Evolutionary conservation across 331 rosid species (phyloP).

Genomic region (Dryas integrifolia): DNA sequence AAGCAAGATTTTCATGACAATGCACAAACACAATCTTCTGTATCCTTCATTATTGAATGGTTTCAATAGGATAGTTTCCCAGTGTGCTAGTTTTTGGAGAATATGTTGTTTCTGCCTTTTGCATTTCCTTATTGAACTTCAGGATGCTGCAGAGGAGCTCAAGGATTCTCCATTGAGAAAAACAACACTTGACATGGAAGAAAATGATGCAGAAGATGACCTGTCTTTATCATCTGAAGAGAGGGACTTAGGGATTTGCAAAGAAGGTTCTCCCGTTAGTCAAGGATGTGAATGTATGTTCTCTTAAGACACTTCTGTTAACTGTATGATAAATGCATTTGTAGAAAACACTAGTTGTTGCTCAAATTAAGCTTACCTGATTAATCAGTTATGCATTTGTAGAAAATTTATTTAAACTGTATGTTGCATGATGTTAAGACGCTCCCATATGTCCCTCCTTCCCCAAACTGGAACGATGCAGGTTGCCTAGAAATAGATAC

Average conservation of each 20-base stretch:
- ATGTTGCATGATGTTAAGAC: background rate
- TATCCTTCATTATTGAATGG: slow-evolving; percentile 50
- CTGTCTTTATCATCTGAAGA: slow-evolving; percentile 56
- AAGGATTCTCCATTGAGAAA: slow-evolving; percentile 36
- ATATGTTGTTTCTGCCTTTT: slow-evolving; percentile 29
- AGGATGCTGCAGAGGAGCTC: slow-evolving; percentile 48
- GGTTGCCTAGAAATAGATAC: slow-evolving; percentile 46
- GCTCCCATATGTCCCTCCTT: background rate
- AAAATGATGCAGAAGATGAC: slow-evolving; percentile 42
- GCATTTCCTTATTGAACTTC: slow-evolving; percentile 60
- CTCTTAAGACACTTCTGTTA: slow-evolving; percentile 1
- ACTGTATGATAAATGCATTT: slow-evolving; percentile 2
- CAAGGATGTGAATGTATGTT: slow-evolving; percentile 25
- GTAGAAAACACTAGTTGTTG: background rate
- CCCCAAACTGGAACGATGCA: slow-evolving; percentile 12
- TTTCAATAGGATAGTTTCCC: slow-evolving; percentile 22
- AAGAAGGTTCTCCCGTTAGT: slow-evolving; percentile 46
- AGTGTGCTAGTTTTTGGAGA: slow-evolving; percentile 20
- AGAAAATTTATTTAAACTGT: background rate
- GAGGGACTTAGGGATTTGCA: slow-evolving; percentile 31
- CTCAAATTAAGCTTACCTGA: background rate
- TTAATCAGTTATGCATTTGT: background rate
- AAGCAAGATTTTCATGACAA: slow-evolving; percentile 37
- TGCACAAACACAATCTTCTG: slow-evolving; percentile 43
- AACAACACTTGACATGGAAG: slow-evolving; percentile 31